Base-by-base conservation (phyloP, 2,329 filamentous ascomycete species). In the Ophiostoma novo-ulmi region DNA sequence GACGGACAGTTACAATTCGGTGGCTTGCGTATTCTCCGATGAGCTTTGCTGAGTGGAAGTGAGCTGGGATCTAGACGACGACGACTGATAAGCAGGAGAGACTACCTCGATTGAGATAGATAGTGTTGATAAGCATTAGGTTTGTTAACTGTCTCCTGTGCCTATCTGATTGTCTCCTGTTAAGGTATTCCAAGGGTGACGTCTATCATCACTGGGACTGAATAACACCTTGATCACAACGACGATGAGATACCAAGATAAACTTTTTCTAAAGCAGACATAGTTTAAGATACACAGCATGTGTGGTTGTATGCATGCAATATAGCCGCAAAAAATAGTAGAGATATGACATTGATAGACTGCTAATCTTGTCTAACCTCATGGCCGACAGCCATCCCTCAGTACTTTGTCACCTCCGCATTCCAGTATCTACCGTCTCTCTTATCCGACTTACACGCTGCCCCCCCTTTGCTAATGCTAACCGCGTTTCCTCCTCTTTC, bases 391-490 rank as follows among this genome's bases (percentile, higher is more conserved):
- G 20, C 3, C 52, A 26, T 22, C 52, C 52, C 52, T 58, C 52
- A 58, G 52, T 58, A 58, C 52, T 58, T 58, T 58, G 5, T 58
- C 52, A 58, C 52, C 52, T 26, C 52, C n/a, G 52, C 52, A 26
- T 58, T 26, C 14, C 52, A 22, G 22, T 26, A 58, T 26, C 10
- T 58, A 10, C 52, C 22, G 52, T 58, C 52, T 58, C 22, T 0
- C 17, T 58, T 58, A 58, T 58, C 52, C 52, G 52, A 58, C 52
- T 58, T 58, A 58, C 52, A 58, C 26, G 4, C n/a, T 31, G 52
- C 52, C 52, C 7, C 44, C 7, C 7, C 41, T 20, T 6, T 1
- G 14, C 41, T 44, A 48, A 48, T 17, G 41, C 41, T 14, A 48
- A 48, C 48, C 48, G 22, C n/a, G 52, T 26, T 58, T 22, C 22